Evolutionary conservation across 768 basidiomycete genomes (phyloP).

Genomic region (Macrolepiota dolichaula): DNA sequence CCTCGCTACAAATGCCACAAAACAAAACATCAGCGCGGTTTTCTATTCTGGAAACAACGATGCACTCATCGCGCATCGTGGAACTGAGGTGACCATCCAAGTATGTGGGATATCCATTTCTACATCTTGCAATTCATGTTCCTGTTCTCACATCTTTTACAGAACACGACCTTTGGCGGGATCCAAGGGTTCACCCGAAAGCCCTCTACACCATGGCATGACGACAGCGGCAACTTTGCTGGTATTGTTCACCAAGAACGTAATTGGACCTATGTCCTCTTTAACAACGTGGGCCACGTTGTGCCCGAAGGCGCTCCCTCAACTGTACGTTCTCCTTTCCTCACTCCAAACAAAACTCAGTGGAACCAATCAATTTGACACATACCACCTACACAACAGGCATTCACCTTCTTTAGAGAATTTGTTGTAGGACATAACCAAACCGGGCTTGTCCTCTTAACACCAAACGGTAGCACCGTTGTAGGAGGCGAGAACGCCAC

Average conservation of each 20-base stretch:
- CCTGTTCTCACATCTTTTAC: neutral
- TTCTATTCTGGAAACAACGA: constrained; percentile 72
- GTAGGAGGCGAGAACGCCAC: constrained; percentile 48
- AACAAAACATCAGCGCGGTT: constrained; percentile 47
- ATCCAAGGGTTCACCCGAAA: constrained; percentile 69
- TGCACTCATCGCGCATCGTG: constrained; percentile 56
- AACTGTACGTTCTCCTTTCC: constrained; percentile 33
- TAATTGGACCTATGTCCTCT: constrained; percentile 53
- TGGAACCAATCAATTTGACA: neutral
- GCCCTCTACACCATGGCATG: constrained; percentile 67
- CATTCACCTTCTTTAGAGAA: constrained; percentile 57
- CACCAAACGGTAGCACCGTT: constrained; percentile 26
- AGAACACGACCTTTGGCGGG: constrained; percentile 81
- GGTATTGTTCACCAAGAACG: constrained; percentile 77
- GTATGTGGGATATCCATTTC: constrained; percentile 22
- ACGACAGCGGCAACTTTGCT: constrained; percentile 54
- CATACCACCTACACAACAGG: constrained; percentile 32
- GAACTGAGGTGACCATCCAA: constrained; percentile 64
- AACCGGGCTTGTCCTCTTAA: constrained; percentile 50
- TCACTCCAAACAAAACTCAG: neutral
- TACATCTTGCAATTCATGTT: neutral
- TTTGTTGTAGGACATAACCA: constrained; percentile 63
- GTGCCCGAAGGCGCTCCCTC: constrained; percentile 32
- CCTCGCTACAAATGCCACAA: constrained; percentile 62
- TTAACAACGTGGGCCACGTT: constrained; percentile 39